Conservation (phyloP, 176 grass and related monocot species). For the Miscanthus lutarioriparius region DNA sequence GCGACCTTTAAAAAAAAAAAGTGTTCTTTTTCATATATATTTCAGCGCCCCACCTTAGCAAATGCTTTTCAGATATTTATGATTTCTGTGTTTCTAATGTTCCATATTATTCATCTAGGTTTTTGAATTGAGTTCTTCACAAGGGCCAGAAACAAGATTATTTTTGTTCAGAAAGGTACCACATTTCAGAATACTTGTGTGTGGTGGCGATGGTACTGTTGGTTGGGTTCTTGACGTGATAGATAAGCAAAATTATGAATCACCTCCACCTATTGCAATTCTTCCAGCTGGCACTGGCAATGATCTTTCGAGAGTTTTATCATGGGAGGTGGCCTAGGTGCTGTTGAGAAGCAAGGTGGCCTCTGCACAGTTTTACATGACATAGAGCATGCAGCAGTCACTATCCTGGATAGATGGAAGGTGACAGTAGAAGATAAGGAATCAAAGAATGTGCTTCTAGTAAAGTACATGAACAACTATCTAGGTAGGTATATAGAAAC, state of each 20-base stretch:
- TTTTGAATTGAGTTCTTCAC: conserved; percentile 68
- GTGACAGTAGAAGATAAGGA: conserved; percentile 54
- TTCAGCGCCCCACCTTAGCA: not conserved
- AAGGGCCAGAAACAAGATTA: conserved; percentile 63
- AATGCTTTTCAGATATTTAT: not conserved
- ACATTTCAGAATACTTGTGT: conserved; percentile 77
- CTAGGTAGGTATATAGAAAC: conserved; percentile 48
- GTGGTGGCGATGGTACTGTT: conserved; percentile 80
- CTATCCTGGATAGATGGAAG: conserved; percentile 79
- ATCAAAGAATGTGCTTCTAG: conserved; percentile 40
- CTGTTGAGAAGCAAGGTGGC: conserved; percentile 67
- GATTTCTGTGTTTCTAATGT: conserved; percentile 23
- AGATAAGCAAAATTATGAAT: conserved; percentile 74
- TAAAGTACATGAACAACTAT: conserved; percentile 80
- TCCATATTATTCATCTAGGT: conserved; percentile 39
- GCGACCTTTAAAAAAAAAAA: not conserved
- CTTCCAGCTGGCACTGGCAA: conserved; percentile 86
- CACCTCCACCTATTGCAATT: conserved; percentile 75
- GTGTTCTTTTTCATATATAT: not conserved
- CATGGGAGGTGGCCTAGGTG: conserved; percentile 68
- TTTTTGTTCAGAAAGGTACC: conserved; percentile 66
- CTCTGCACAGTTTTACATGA: conserved; percentile 51
- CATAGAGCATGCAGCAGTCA: conserved; percentile 68
- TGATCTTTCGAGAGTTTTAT: conserved; percentile 76
- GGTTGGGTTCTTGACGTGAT: conserved; percentile 72